These are phyloP conservation scores for Penicillium sp. DNA, from an alignment of 2,329 filamentous ascomycete genomes.

Conservation along the genomic window DNA sequence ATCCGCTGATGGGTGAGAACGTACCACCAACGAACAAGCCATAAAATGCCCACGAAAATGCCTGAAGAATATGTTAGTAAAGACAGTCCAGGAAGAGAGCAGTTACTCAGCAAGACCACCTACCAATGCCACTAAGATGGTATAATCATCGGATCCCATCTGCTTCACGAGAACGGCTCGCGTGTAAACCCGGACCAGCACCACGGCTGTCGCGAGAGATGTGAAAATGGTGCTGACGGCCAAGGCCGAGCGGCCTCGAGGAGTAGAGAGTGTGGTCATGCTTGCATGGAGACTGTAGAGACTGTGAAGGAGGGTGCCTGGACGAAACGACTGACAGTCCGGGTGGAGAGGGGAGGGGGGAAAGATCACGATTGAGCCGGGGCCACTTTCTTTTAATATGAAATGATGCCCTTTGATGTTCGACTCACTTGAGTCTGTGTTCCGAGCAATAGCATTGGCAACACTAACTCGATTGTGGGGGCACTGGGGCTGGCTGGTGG, in stretches of 20 bases:
- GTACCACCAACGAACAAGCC: constrained; percentile 33
- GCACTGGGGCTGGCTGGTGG: not conserved
- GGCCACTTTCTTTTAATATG: constrained; percentile 15
- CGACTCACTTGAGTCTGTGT: not conserved
- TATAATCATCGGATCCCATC: constrained; percentile 41
- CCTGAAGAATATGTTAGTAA: constrained; percentile 8
- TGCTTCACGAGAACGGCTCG: constrained; percentile 37
- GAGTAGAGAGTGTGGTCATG: constrained; percentile 31
- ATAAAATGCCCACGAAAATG: constrained; percentile 35
- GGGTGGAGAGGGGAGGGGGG: not conserved
- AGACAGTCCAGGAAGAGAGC: not conserved
- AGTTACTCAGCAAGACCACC: constrained; percentile 4
- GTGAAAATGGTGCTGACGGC: constrained; percentile 35
- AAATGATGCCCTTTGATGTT: not conserved
- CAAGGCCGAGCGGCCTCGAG: constrained; percentile 32
- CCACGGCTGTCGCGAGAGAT: constrained; percentile 35
- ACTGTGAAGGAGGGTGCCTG: not conserved
- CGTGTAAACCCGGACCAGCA: constrained; percentile 46
- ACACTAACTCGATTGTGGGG: constrained; percentile 6
- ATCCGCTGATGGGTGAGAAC: constrained; percentile 7
- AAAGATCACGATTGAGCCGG: constrained; percentile 9
- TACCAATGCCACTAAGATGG: constrained; percentile 40
- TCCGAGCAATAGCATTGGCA: not conserved
- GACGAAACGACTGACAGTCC: not conserved
- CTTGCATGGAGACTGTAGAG: constrained; percentile 13